phyloP scores from a whole-genome alignment of 2,329 filamentous ascomycete genomes.

The Rutstroemia sp. region DNA sequence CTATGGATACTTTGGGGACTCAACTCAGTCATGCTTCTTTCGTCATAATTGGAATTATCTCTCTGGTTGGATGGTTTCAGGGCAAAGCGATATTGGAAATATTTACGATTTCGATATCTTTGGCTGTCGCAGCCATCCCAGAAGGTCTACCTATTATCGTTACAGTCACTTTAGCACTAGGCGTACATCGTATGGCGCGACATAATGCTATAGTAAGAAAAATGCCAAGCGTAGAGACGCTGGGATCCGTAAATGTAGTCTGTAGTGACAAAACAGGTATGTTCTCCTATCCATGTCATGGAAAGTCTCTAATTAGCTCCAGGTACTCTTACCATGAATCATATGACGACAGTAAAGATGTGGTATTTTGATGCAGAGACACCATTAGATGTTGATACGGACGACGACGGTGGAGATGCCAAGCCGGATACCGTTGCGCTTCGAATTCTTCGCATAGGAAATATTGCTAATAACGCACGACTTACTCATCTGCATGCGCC shows the following conservation, averaged over 20 bases:
- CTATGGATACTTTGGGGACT: constrained; percentile 95
- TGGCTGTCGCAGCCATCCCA: constrained; percentile 92
- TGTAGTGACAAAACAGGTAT: constrained; percentile 94
- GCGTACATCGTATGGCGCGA: constrained; percentile 92
- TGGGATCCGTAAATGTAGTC: constrained; percentile 98
- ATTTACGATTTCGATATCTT: constrained; percentile 93
- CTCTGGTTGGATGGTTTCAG: constrained; percentile 81
- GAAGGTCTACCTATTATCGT: constrained; percentile 97
- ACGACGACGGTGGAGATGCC: constrained; percentile 45
- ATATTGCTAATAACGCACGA: constrained; percentile 91
- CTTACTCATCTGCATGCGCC: constrained; percentile 65
- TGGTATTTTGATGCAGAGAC: constrained; percentile 76
- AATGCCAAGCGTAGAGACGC: constrained; percentile 92
- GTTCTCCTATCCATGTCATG: constrained; percentile 9
- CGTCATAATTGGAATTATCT: constrained; percentile 86
- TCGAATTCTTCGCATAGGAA: constrained; percentile 82
- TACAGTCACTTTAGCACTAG: constrained; percentile 89
- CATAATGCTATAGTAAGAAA: constrained; percentile 91
- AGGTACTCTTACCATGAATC: constrained; percentile 92
- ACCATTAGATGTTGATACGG: constrained; percentile 40
- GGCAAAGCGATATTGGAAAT: constrained; percentile 88
- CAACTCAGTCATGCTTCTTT: constrained; percentile 97
- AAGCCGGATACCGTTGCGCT: constrained; percentile 67
- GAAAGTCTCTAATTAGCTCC: constrained; percentile 16
- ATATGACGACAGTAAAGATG: constrained; percentile 95